Evolutionary conservation across 1,139 yeast species (phyloP).

Genomic region (Hyphopichia pseudoburtonii): DNA sequence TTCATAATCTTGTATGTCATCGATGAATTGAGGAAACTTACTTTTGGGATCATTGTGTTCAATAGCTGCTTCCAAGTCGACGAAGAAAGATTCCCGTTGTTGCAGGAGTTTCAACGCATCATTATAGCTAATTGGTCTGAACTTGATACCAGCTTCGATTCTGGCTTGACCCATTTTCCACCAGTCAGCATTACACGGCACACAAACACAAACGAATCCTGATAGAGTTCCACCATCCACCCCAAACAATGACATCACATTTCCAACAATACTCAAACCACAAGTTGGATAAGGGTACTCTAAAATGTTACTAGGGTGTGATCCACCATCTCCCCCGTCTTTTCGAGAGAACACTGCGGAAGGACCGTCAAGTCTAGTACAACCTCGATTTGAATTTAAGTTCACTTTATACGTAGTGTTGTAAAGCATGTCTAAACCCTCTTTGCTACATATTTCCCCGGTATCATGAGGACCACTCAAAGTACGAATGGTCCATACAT

Average conservation of each 20-base stretch:
- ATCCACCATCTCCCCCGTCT: conserved; percentile 36
- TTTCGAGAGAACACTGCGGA: conserved; percentile 24
- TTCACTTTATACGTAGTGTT: conserved; percentile 25
- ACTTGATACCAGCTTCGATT: conserved; percentile 22
- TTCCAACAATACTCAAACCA: conserved; percentile 35
- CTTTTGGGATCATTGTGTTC: conserved; percentile 2
- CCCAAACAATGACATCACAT: conserved; percentile 29
- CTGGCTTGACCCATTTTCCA: conserved; percentile 39
- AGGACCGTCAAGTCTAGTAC: conserved; percentile 34
- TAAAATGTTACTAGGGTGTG: conserved; percentile 34
- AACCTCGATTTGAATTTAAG: conserved; percentile 37
- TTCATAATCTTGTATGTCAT: conserved; percentile 18
- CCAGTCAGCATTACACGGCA: conserved; percentile 29
- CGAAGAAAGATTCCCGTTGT: conserved; percentile 18
- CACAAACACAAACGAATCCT: conserved; percentile 33
- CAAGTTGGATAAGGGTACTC: conserved; percentile 36
- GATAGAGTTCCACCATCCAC: conserved; percentile 36
- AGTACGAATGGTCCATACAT: conserved; percentile 24
- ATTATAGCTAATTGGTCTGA: conserved; percentile 21
- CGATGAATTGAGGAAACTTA: conserved; percentile 13
- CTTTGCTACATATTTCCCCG: conserved; percentile 28
- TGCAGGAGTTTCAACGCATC: conserved; percentile 24
- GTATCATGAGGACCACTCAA: conserved; percentile 37
- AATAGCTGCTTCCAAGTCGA: conserved; percentile 13
- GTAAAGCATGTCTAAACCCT: conserved; percentile 24